A percentile compares a stretch with the other conserved stretches of the same genome.
These are phyloP conservation scores for Trichocladium uniseriatum DNA, from an alignment of 495 filamentous ascomycete genomes.

Conservation along the genomic window DNA sequence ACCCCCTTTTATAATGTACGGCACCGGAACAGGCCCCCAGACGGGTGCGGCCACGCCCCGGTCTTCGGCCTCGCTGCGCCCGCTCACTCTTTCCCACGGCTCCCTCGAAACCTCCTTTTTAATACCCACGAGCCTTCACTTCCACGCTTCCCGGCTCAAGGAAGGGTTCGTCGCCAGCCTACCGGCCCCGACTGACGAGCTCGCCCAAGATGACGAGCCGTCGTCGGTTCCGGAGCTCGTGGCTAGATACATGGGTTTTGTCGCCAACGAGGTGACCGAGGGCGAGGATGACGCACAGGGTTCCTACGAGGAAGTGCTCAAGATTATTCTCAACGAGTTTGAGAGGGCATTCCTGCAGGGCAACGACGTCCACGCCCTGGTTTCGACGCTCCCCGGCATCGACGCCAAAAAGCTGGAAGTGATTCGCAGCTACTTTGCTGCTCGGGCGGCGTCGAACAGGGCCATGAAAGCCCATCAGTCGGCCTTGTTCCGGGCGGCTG, in stretches of 20 bases:
- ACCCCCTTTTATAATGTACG: slow-evolving; percentile 59
- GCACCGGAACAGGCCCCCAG: slow-evolving; percentile 70
- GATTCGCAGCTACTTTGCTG: slow-evolving; percentile 81
- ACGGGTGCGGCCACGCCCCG: slow-evolving; percentile 94
- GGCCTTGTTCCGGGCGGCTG: slow-evolving; percentile 79
- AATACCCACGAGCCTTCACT: slow-evolving; percentile 88
- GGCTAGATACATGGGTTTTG: slow-evolving; percentile 80
- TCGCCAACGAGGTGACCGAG: slow-evolving; percentile 75
- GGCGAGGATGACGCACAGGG: slow-evolving; percentile 82
- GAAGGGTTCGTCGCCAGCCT: slow-evolving; percentile 76
- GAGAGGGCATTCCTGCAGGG: slow-evolving; percentile 89
- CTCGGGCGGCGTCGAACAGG: slow-evolving; percentile 70
- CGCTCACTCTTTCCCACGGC: slow-evolving; percentile 81
- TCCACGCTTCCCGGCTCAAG: slow-evolving; percentile 86
- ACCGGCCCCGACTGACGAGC: slow-evolving; percentile 85
- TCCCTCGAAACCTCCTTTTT: slow-evolving; percentile 92
- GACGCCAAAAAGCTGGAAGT: slow-evolving; percentile 80
- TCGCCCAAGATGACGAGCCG: slow-evolving; percentile 95
- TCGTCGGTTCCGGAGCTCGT: slow-evolving; percentile 87
- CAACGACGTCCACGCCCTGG: slow-evolving; percentile 91
- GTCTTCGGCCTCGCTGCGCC: slow-evolving; percentile 77
- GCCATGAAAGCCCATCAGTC: slow-evolving; percentile 84
- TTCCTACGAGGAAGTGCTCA: slow-evolving; percentile 78
- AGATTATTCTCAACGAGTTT: slow-evolving; percentile 84
- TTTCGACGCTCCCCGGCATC: slow-evolving; percentile 76